phyloP scores from a whole-genome alignment of 2,329 filamentous ascomycete genomes.

The Xylariaceae sp. region DNA sequence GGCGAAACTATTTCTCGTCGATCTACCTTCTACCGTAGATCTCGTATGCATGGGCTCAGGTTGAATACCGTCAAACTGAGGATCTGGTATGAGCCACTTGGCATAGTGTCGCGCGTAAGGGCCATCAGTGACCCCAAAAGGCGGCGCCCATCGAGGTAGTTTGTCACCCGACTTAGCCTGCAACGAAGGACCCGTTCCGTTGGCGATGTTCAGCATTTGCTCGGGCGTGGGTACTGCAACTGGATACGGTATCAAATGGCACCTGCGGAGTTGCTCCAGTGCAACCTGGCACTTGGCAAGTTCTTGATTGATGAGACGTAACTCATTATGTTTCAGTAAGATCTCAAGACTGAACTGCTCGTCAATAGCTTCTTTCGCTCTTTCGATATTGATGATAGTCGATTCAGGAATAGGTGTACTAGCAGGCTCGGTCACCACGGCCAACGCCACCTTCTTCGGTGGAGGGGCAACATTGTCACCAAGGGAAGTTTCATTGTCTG shows the following conservation, averaged over 20 bases:
- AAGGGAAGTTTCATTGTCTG: slow-evolving; percentile 29
- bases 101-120: slow-evolving; percentile 93
- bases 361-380: slow-evolving; percentile 67
- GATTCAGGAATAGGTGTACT: slow-evolving; percentile 8
- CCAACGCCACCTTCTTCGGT: slow-evolving; percentile 29
- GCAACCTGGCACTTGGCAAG: slow-evolving; percentile 92
- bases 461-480: slow-evolving; percentile 27
- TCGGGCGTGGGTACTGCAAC: slow-evolving; percentile 61
- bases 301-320: slow-evolving; percentile 92
- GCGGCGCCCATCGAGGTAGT: slow-evolving; percentile 71
- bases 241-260: slow-evolving; percentile 87
- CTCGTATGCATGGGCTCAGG: slow-evolving; percentile 42
- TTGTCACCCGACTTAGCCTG: slow-evolving; percentile 56
- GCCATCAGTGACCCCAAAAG: slow-evolving; percentile 86
- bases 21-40: slow-evolving; percentile 60
- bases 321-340: slow-evolving; percentile 86
- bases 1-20: slow-evolving; percentile 69
- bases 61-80: slow-evolving; percentile 70
- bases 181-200: slow-evolving; percentile 68
- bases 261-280: slow-evolving; percentile 87
- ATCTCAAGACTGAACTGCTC: slow-evolving; percentile 89
- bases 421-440: slow-evolving; percentile 20
- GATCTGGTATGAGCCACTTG: slow-evolving; percentile 89
- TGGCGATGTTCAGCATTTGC: slow-evolving; percentile 65
- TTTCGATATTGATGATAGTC: slow-evolving; percentile 37